Percentiles rank a stretch among this genome's conserved stretches.
phyloP scores from a whole-genome alignment of 1,284 basidiomycete genomes.

The Austroboletus rostrupii region DNA sequence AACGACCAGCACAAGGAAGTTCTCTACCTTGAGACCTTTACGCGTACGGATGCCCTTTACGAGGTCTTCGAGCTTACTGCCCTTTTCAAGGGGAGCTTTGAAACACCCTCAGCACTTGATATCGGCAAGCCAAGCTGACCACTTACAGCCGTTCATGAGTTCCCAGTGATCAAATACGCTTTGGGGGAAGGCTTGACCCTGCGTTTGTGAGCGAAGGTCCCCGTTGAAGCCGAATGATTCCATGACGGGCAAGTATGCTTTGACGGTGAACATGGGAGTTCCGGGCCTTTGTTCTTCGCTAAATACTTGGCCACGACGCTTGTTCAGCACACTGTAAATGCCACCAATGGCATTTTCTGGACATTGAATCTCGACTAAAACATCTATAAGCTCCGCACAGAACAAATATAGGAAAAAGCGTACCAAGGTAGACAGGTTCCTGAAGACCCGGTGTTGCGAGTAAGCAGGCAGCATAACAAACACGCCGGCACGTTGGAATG shows the following conservation, averaged over 20 bases:
- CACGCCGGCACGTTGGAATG: constrained; percentile 95
- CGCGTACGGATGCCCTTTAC: constrained; percentile 81
- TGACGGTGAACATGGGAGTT: constrained; percentile 99
- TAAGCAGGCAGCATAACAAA: constrained; percentile 92
- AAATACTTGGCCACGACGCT: constrained; percentile 98
- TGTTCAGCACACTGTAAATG: constrained; percentile 95
- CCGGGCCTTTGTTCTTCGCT: constrained; percentile 95
- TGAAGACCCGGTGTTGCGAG: constrained; percentile 91
- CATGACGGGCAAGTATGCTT: constrained; percentile 95
- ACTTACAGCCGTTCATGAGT: constrained; percentile 75
- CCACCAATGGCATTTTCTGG: constrained; percentile 98
- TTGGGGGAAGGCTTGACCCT: constrained; percentile 98
- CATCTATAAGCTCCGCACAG: constrained; percentile 11
- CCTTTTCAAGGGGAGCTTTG: constrained; percentile 72
- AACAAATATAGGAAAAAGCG: constrained; percentile 10
- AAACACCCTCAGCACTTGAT: constrained; percentile 9
- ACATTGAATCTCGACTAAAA: constrained; percentile 91
- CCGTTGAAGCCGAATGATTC: constrained; percentile 99
- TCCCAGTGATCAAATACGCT: constrained; percentile 93
- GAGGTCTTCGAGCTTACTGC: constrained; percentile 86
- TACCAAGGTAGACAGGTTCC: constrained; percentile 94
- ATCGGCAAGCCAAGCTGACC: constrained; percentile 10
- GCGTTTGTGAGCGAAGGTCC: constrained; percentile 88
- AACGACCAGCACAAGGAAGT: not conserved
- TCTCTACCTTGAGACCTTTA: constrained; percentile 85